Evolutionary conservation across 257 asterid species (phyloP).

Genomic region (Eustoma russellianum): DNA sequence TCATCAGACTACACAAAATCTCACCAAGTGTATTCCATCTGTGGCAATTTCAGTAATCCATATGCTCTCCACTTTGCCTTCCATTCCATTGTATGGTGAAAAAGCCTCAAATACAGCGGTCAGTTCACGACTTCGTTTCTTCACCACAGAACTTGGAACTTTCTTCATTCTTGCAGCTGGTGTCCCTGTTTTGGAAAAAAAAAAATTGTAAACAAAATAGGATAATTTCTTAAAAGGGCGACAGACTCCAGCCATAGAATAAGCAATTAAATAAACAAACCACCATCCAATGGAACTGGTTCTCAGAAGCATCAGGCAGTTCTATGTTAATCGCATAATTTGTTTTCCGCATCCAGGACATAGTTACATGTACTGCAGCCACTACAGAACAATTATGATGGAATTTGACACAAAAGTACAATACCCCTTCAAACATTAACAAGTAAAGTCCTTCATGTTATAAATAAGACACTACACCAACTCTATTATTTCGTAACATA

Average conservation of each 20-base stretch:
- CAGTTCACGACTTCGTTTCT: conserved; percentile 84
- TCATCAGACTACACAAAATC: conserved; percentile 3
- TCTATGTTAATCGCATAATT: background rate
- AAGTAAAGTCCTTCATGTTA: no score
- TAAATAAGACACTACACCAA: no score
- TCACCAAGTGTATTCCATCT: conserved; percentile 89
- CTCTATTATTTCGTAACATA: no score
- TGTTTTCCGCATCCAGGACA: background rate
- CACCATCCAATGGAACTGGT: no score
- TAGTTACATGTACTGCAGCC: no score
- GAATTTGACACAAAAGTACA: no score
- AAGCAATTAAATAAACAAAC: no score
- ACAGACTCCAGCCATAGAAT: background rate
- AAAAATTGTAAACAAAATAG: background rate
- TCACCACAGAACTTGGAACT: conserved; percentile 79
- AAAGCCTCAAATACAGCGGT: conserved; percentile 78
- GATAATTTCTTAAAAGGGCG: background rate
- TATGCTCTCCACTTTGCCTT: conserved; percentile 70
- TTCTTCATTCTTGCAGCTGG: conserved; percentile 95
- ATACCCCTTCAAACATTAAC: no score
- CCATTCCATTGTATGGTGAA: conserved; percentile 76
- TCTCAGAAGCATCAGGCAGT: no score
- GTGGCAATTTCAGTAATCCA: conserved; percentile 90
- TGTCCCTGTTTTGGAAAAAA: conserved; percentile 39
- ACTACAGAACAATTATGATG: no score